These are phyloP conservation scores for Puccinia novopanici DNA, from an alignment of 1,284 basidiomycete species.

Conservation along the genomic window DNA sequence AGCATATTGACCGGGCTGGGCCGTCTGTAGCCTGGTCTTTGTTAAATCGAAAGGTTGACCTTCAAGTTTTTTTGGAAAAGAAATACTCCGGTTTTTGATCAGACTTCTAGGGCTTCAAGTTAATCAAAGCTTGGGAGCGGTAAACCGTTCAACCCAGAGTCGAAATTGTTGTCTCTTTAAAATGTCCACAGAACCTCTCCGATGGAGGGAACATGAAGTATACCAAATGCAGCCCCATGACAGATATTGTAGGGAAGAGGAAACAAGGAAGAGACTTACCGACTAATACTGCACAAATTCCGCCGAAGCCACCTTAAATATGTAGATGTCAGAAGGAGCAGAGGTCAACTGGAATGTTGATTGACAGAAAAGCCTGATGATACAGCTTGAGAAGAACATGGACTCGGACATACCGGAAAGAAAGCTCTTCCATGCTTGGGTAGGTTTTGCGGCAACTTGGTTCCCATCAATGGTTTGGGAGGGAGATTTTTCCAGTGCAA, in stretches of 20 bases:
- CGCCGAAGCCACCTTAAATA: slow-evolving; percentile 79
- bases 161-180: not conserved
- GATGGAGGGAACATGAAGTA: not conserved
- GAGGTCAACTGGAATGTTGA: slow-evolving; percentile 57
- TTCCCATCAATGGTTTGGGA: slow-evolving; percentile 31
- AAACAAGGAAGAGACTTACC: slow-evolving; percentile 65
- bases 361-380: not conserved
- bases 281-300: slow-evolving; percentile 80
- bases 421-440: slow-evolving; percentile 47
- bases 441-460: slow-evolving; percentile 18
- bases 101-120: slow-evolving; percentile 11
- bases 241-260: not conserved
- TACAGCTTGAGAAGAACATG: not conserved
- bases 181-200: not conserved
- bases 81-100: not conserved
- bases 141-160: no score
- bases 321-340: slow-evolving; percentile 71
- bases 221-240: not conserved
- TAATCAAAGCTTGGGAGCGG: not conserved
- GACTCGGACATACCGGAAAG: slow-evolving; percentile 34
- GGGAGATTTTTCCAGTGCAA: slow-evolving; percentile 25
- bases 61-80: slow-evolving; percentile 57
- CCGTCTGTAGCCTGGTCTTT: slow-evolving; percentile 78
- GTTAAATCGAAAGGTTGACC: slow-evolving; percentile 98
- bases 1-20: slow-evolving; percentile 81